Evolutionary conservation across 2,329 filamentous ascomycete species (phyloP).

Genomic region (Curvularia lunata): DNA sequence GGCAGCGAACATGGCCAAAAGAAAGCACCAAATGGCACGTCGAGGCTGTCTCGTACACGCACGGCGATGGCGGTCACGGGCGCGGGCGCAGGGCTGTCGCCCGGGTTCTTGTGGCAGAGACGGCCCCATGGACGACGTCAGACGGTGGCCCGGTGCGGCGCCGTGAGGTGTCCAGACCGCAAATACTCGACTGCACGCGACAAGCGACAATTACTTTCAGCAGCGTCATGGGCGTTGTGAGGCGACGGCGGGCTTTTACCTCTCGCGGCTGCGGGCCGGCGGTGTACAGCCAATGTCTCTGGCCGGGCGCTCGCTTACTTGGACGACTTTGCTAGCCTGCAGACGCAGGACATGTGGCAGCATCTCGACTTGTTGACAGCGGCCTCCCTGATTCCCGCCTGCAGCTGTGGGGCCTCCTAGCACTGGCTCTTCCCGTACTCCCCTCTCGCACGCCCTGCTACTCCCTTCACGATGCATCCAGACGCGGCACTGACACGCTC

Average conservation of each 20-base stretch:
- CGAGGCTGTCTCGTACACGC: conserved; percentile 8
- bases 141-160: conserved; percentile 31
- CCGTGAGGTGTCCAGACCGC: conserved; percentile 37
- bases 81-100: conserved; percentile 19
- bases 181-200: conserved; percentile 34
- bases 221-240: conserved; percentile 34
- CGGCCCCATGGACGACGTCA: conserved; percentile 26
- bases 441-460: conserved; percentile 39
- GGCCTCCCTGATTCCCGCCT: conserved; percentile 46
- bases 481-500: conserved; percentile 32
- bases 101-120: conserved; percentile 6
- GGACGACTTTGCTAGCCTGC: conserved; percentile 44
- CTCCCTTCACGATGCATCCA: conserved; percentile 33
- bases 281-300: conserved; percentile 38
- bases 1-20: conserved; percentile 25
- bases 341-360: conserved; percentile 51
- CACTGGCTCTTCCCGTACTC: conserved; percentile 36
- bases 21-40: conserved; percentile 16
- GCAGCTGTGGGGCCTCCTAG: conserved; percentile 46
- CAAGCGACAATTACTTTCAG: conserved; percentile 24
- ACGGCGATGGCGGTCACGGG: conserved; percentile 19
- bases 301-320: conserved; percentile 35
- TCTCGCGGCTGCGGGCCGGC: conserved; percentile 40
- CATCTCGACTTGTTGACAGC: conserved; percentile 43
- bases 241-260: conserved; percentile 36